Conservation (phyloP, 306 rosid genomes). For the Trifolium subterraneum region DNA sequence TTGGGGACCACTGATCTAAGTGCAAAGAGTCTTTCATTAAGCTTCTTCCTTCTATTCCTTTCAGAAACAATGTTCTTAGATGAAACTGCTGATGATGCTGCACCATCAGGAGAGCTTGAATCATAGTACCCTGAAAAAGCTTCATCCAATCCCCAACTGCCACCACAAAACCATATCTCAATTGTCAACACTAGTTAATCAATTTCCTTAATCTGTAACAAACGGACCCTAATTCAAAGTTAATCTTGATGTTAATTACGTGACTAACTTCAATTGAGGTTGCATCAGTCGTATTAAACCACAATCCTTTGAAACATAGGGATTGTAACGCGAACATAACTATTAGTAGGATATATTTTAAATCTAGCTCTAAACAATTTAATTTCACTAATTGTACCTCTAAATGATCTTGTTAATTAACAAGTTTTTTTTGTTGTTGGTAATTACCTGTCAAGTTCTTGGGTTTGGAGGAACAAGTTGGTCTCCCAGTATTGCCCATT, state of each 20-base stretch:
- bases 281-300: neutral
- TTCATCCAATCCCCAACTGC: conserved; percentile 72
- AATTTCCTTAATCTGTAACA: neutral
- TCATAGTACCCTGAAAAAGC: conserved; percentile 76
- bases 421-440: no score
- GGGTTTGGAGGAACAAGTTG: conserved; percentile 69
- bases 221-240: neutral
- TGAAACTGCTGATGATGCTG: conserved; percentile 76
- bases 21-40: conserved; percentile 87
- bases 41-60: conserved; percentile 90
- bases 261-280: neutral
- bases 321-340: neutral
- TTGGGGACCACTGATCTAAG: conserved; percentile 97
- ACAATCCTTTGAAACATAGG: neutral
- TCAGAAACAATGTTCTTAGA: conserved; percentile 93
- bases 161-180: conserved; percentile 2
- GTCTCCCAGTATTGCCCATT: conserved; percentile 73
- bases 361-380: neutral
- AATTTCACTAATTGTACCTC: neutral
- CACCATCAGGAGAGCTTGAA: conserved; percentile 95
- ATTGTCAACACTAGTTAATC: neutral
- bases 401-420: neutral
- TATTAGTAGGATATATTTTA: neutral
- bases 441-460: conserved; percentile 75
- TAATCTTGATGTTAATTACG: neutral